These are phyloP conservation scores for Eutrema yunnanense DNA, from an alignment of 345 rosid species.

Conservation along the genomic window DNA sequence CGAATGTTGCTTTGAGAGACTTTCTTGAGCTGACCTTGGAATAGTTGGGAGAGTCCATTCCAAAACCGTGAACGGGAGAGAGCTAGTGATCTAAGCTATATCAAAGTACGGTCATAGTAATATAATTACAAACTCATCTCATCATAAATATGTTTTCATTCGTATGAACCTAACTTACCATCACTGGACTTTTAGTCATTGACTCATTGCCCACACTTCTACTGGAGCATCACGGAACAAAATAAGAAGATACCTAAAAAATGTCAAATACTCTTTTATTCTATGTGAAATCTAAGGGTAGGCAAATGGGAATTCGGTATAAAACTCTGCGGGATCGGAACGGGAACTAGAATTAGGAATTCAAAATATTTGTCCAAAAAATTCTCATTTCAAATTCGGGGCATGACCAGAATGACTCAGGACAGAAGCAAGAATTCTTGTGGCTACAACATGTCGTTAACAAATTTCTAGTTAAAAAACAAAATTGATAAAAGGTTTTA, in stretches of 20 bases:
- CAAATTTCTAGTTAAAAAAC: too few species aligned
- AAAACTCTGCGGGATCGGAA: too few species aligned
- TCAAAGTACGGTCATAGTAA: constrained; percentile 37
- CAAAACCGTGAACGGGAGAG: constrained; percentile 83
- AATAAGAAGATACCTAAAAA: constrained; percentile 79
- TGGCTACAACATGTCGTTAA: too few species aligned
- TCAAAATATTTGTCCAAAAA: too few species aligned
- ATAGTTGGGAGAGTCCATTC: constrained; percentile 96
- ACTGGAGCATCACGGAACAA: constrained; percentile 92
- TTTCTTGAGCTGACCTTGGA: constrained; percentile 52
- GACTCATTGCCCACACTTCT: constrained; percentile 99
- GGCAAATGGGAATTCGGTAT: too few species aligned
- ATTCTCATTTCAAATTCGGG: too few species aligned
- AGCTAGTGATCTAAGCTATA: constrained; percentile 99
- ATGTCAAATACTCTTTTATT: neutral
- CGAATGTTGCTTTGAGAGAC: constrained; percentile 38
- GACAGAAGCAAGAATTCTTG: too few species aligned
- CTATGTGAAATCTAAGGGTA: neutral
- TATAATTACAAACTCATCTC: constrained; percentile 28
- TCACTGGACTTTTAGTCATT: constrained; percentile 81
- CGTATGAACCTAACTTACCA: constrained; percentile 39
- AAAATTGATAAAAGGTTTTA: too few species aligned
- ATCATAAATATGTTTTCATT: neutral
- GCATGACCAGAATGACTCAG: too few species aligned
- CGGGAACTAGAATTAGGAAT: too few species aligned